Evolutionary conservation across 345 rosid species (phyloP).

Genomic region (Lepidium sativum): DNA sequence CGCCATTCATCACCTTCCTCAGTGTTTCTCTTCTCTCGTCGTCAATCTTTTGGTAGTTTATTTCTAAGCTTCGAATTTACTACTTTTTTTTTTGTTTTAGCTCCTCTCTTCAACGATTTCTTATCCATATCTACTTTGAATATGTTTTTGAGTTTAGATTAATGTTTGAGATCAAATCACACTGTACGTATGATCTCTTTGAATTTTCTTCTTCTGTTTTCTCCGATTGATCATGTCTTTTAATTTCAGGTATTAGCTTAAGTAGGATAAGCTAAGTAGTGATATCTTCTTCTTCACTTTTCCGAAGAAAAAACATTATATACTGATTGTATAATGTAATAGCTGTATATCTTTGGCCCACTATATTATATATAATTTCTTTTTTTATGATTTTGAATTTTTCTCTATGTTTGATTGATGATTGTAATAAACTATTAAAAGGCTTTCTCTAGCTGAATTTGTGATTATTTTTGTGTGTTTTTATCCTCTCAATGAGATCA

Average conservation of each 20-base stretch:
- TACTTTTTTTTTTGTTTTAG: not conserved
- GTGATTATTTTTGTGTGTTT: not conserved
- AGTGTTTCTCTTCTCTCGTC: constrained; percentile 2
- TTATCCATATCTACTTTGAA: not conserved
- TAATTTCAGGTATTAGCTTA: not conserved
- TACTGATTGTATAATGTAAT: not conserved
- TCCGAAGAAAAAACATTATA: not conserved
- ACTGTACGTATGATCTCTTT: constrained; percentile 9
- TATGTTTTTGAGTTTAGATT: not conserved
- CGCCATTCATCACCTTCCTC: not conserved
- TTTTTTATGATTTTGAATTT: not conserved
- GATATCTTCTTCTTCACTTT: not conserved
- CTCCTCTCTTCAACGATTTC: not conserved
- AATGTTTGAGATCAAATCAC: constrained; percentile 1
- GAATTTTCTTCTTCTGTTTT: not conserved
- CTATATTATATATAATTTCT: not conserved
- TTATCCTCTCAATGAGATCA: not conserved
- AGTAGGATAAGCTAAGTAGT: not conserved
- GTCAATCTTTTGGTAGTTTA: not conserved
- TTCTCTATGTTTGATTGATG: not conserved
- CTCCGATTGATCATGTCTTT: not conserved
- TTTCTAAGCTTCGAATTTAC: not conserved
- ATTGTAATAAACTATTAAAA: not conserved
- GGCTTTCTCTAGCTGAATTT: constrained; percentile 9
- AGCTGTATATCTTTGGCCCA: constrained; percentile 18